Percentiles rank a stretch among this genome's conserved stretches.
Conservation (phyloP, 495 filamentous ascomycete genomes). For the Antarctomyces pellizariae region DNA sequence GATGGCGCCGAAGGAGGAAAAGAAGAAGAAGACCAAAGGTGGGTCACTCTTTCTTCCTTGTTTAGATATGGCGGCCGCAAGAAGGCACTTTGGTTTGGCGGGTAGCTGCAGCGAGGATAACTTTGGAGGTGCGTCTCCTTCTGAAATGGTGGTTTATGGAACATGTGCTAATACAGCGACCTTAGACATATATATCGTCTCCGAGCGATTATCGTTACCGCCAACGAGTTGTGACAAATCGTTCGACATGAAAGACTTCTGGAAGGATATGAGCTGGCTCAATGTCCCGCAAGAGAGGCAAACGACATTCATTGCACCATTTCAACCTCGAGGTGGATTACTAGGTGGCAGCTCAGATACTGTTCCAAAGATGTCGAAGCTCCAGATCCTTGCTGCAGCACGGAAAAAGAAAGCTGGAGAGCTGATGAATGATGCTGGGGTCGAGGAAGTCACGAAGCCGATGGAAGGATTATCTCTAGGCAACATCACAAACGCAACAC, state of each 20-base stretch:
- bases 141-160: too few relatives aligned
- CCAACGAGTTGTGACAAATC: conserved; percentile 1
- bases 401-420: conserved; percentile 67
- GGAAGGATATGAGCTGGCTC: conserved; percentile 70
- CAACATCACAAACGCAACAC: neutral
- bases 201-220: conserved; percentile 1
- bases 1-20: conserved; percentile 18
- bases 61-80: neutral
- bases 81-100: neutral
- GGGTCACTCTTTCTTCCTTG: conserved; percentile 6
- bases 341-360: conserved; percentile 47
- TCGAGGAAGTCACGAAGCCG: conserved; percentile 14
- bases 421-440: conserved; percentile 21
- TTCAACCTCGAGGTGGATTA: conserved; percentile 36
- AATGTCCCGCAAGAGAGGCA: conserved; percentile 46
- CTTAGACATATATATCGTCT: neutral
- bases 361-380: conserved; percentile 59
- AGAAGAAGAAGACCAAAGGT: conserved; percentile 16
- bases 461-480: conserved; percentile 4
- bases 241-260: conserved; percentile 28
- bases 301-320: conserved; percentile 40
- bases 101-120: neutral
- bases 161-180: too few relatives aligned
- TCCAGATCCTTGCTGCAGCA: conserved; percentile 72
- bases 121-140: neutral